Evolutionary conservation across 768 basidiomycete genomes (phyloP), one percentile per base, ranked within the genome.

Genomic region (Termitomyces sp.): DNA sequence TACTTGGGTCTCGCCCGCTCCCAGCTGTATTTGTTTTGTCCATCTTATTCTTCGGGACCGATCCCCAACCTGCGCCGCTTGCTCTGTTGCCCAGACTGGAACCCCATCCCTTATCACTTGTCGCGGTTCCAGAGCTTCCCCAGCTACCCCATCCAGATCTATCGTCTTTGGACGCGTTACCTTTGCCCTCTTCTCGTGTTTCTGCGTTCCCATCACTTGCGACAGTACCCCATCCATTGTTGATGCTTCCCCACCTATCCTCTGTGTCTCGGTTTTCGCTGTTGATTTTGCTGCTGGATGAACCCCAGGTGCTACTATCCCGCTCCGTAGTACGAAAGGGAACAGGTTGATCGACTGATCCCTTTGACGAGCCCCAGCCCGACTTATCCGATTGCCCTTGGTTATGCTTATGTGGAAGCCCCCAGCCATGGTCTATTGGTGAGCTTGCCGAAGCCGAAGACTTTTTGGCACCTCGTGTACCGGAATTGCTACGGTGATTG

Each of bases 71-170:
- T 25, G 11, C 30, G 19, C 16, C 30, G 16, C 32, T 43, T 10
- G 16, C 8, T 34, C 43, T 42, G 21, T 39, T 39, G 42, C 17
- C 28, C 12, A 30, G 23, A n/a, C 12, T 34, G 16, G 52, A 19
- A 10, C 54, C 25, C 54, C 54, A 47, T 46, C 54, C 34, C 27
- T 35, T 53, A 14, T 47, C 55, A 11, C n/a, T 25, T 10, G 11
- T 52, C 30, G 32, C 34, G 28, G 30, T n/a, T 14, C 27, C 21
- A 27, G 11, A 12, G 35, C 10, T 53, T 41, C 43, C 58, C 58
- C 57, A 61, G 28, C 42, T 52, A 11, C n/a, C 54, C 54, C 55
- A 57, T 35, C 48, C 52, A n/a, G 40, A 50, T 27, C 40, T 12
- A 9, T 34, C n/a, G 19, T 39, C 35, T 46, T 45, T 54, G 8